Conservation (phyloP, 345 rosid genomes). For the Cardamine occulta region DNA sequence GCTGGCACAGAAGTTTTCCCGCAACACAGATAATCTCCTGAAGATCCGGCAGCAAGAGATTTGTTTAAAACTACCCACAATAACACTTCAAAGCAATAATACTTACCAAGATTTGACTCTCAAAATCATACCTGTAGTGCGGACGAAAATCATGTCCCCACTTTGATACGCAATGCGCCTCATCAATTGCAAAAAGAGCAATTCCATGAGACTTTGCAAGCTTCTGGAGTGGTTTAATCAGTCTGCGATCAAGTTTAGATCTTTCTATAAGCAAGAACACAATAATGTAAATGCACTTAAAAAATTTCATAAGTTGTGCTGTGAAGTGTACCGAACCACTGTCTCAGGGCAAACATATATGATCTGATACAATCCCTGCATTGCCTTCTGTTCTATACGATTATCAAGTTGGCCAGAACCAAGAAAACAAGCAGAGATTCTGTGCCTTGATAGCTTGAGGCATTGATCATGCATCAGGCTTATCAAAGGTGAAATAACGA, state of each 20-base stretch:
- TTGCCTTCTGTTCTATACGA: conserved; percentile 78
- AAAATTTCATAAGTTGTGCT: not conserved
- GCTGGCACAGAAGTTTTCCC: conserved; percentile 64
- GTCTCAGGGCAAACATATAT: conserved; percentile 94
- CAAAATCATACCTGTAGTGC: conserved; percentile 60
- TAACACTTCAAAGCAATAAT: not conserved
- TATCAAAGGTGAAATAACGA: conserved; percentile 89
- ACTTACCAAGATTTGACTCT: not conserved
- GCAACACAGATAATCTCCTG: conserved; percentile 71
- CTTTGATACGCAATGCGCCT: conserved; percentile 90
- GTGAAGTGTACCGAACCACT: conserved; percentile 52
- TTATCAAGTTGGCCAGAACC: conserved; percentile 95
- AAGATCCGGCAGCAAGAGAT: conserved; percentile 8
- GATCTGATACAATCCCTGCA: conserved; percentile 78
- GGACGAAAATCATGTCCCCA: conserved; percentile 99
- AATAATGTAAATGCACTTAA: conserved; percentile 16
- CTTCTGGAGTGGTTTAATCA: conserved; percentile 69
- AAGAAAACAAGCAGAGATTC: conserved; percentile 89
- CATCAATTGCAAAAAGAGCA: conserved; percentile 87
- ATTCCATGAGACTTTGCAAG: conserved; percentile 82
- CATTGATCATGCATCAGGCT: conserved; percentile 98
- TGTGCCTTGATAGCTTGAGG: conserved; percentile 73
- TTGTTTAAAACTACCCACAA: conserved; percentile 3
- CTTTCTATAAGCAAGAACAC: not conserved
- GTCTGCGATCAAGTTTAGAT: conserved; percentile 49